These are phyloP conservation scores for Colletotrichum magnum DNA, from an alignment of 2,329 filamentous ascomycete species.

Conservation along the genomic window DNA sequence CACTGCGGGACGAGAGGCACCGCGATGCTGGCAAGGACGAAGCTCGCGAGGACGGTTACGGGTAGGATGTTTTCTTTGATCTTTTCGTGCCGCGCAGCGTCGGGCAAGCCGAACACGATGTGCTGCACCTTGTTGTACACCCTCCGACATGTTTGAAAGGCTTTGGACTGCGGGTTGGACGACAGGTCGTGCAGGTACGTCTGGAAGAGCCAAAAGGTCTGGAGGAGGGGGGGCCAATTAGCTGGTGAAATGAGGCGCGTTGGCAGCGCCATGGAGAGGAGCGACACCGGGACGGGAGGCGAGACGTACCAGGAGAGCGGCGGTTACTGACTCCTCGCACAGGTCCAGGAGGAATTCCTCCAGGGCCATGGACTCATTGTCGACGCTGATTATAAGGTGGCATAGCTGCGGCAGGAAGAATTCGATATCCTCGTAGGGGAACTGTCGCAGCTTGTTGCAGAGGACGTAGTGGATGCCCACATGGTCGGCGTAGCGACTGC, in stretches of 20 bases:
- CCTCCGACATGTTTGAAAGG: conserved; percentile 85
- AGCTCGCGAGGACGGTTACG: conserved; percentile 84
- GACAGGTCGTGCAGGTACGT: conserved; percentile 88
- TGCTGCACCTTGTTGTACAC: conserved; percentile 92
- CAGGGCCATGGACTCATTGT: conserved; percentile 92
- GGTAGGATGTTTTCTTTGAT: conserved; percentile 87
- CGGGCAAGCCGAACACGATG: conserved; percentile 85
- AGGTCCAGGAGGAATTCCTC: conserved; percentile 90
- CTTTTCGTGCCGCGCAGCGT: conserved; percentile 77
- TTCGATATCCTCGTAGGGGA: conserved; percentile 91
- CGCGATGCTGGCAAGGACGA: conserved; percentile 83
- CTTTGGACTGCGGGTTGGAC: conserved; percentile 79
- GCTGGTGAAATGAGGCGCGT: conserved; percentile 7
- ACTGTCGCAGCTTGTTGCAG: conserved; percentile 89
- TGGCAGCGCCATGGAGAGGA: conserved; percentile 1
- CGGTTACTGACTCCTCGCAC: conserved; percentile 89
- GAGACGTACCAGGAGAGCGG: conserved; percentile 79
- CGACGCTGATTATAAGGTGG: conserved; percentile 87
- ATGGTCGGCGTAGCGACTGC: conserved; percentile 88
- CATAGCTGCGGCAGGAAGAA: conserved; percentile 93
- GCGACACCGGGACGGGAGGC: conserved; percentile 22
- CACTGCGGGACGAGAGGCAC: conserved; percentile 82
- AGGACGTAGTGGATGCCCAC: conserved; percentile 92
- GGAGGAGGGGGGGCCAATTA: conserved; percentile 33
- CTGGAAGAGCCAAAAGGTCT: conserved; percentile 94